phyloP scores from a whole-genome alignment of 768 basidiomycete genomes.

The Terana coerulea region DNA sequence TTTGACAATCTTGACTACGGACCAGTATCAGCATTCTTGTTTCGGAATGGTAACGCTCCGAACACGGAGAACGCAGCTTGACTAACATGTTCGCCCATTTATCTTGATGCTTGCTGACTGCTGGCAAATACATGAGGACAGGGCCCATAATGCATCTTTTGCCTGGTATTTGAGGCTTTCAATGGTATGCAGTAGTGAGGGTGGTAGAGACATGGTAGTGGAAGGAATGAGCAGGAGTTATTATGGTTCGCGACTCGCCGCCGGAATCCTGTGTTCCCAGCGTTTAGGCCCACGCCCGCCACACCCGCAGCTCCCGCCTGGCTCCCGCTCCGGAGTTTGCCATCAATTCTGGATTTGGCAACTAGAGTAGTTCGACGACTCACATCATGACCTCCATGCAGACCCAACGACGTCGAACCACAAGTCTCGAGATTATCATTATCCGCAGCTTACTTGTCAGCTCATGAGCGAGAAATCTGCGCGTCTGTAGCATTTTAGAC shows the following conservation, averaged over 20 bases:
- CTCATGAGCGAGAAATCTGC: too few relatives aligned
- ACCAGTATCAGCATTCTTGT: not conserved
- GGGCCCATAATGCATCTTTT: conserved; percentile 78
- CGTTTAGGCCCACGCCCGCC: too few relatives aligned
- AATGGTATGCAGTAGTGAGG: conserved; percentile 23
- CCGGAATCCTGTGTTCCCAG: too few relatives aligned
- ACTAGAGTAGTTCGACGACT: not conserved
- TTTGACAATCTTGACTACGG: conserved; percentile 79
- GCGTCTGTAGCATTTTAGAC: too few relatives aligned
- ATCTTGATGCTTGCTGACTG: conserved; percentile 89
- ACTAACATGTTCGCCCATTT: conserved; percentile 89
- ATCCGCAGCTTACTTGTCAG: too few relatives aligned
- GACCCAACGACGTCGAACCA: too few relatives aligned
- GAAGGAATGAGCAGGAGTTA: not conserved
- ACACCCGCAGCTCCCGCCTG: too few relatives aligned
- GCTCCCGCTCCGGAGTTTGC: conserved; percentile 7
- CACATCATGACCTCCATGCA: too few relatives aligned
- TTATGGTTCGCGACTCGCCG: conserved; percentile 1
- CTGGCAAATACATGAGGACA: conserved; percentile 78
- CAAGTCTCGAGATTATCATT: too few relatives aligned
- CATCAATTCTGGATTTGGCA: not conserved
- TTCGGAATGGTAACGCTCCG: not conserved
- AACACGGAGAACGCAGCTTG: not conserved
- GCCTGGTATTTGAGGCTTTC: conserved; percentile 42
- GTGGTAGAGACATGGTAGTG: conserved; percentile 20